Evolutionary conservation across 306 rosid species (phyloP).

Genomic region (Glycyrrhiza uralensis): DNA sequence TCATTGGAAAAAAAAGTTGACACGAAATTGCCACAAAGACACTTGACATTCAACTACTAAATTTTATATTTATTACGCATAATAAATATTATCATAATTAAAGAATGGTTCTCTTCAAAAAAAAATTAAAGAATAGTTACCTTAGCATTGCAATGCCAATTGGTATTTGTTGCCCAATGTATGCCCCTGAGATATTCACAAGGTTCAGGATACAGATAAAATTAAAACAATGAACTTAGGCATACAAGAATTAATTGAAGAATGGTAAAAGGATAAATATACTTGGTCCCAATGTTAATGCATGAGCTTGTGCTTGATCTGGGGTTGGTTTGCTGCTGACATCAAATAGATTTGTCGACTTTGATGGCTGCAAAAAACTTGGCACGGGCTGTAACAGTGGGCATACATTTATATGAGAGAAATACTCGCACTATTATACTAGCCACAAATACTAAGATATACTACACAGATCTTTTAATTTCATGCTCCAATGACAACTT

Average conservation of each 20-base stretch:
- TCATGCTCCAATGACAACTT: constrained; percentile 63
- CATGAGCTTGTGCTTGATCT: constrained; percentile 50
- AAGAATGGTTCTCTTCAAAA: too few relatives aligned
- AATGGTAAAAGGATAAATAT: constrained; percentile 15
- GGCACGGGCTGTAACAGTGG: constrained; percentile 58
- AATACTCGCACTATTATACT: constrained; percentile 7
- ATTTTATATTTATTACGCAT: too few relatives aligned
- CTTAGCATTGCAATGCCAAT: constrained; percentile 58
- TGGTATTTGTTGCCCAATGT: constrained; percentile 59
- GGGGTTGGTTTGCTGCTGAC: constrained; percentile 47
- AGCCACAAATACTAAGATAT: constrained; percentile 27
- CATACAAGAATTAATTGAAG: neutral
- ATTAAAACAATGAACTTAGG: neutral
- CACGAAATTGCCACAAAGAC: too few relatives aligned
- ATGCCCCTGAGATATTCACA: constrained; percentile 57
- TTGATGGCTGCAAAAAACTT: constrained; percentile 54
- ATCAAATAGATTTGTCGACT: constrained; percentile 80
- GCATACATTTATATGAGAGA: constrained; percentile 30
- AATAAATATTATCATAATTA: constrained; percentile 6
- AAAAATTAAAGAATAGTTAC: constrained; percentile 54
- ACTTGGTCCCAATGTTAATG: constrained; percentile 63
- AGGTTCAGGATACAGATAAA: constrained; percentile 33
- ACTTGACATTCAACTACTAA: too few relatives aligned
- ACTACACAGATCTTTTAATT: too few relatives aligned
- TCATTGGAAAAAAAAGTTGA: too few relatives aligned